These are phyloP conservation scores for Phlyctochytrium planicorne DNA, from an alignment of 192 early-diverging fungal species.

Conservation along the genomic window DNA sequence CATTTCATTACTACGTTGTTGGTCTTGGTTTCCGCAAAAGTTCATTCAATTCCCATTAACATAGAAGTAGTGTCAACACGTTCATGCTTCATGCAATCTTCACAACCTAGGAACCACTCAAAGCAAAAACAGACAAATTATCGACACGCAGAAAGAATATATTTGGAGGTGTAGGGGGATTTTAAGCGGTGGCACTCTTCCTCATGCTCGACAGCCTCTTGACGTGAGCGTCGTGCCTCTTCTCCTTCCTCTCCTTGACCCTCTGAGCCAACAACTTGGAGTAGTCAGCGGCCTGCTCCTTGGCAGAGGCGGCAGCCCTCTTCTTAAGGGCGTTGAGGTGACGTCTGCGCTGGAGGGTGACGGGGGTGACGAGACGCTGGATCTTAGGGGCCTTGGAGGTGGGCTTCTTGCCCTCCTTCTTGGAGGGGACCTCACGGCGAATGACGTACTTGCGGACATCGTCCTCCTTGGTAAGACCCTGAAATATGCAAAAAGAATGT, in stretches of 20 bases:
- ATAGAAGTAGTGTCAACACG: too few relatives aligned
- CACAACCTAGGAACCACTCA: too few relatives aligned
- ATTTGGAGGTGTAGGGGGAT: too few relatives aligned
- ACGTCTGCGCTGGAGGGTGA: conserved; percentile 95
- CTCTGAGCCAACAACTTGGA: conserved; percentile 86
- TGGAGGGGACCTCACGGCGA: conserved; percentile 84
- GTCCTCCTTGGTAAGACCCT: conserved; percentile 95
- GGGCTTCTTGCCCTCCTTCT: conserved; percentile 88
- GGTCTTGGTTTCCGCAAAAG: too few relatives aligned
- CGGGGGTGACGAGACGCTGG: conserved; percentile 97
- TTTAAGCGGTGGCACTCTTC: conserved; percentile 40
- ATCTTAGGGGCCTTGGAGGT: conserved; percentile 98
- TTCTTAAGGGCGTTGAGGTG: conserved; percentile 84
- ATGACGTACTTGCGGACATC: conserved; percentile 99
- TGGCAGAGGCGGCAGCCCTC: conserved; percentile 74
- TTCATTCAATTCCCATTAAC: too few relatives aligned
- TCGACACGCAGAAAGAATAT: too few relatives aligned
- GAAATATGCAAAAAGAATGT: conserved; percentile 8
- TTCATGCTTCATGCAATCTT: too few relatives aligned
- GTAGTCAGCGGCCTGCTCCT: conserved; percentile 70
- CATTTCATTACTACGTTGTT: too few relatives aligned
- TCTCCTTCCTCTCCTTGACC: conserved; percentile 93
- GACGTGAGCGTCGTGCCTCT: conserved; percentile 64
- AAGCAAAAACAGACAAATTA: too few relatives aligned
- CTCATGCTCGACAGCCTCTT: conserved; percentile 74